Base-by-base conservation (phyloP, 1,284 basidiomycete species). In the Apiotrichum laibachii region DNA sequence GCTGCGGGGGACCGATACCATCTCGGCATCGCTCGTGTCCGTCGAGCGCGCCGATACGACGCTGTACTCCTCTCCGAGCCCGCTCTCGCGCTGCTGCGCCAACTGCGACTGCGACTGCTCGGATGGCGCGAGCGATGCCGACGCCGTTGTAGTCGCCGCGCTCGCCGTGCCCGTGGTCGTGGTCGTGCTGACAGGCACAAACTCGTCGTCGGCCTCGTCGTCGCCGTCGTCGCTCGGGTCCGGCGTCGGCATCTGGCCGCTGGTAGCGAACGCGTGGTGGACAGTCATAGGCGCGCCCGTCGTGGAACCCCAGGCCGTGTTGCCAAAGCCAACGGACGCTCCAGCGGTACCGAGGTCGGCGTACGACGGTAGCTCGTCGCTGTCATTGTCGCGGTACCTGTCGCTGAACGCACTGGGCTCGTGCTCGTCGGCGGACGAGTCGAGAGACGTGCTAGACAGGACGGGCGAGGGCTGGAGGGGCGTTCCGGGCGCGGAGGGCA, bases 291-390 rank as follows among this genome's bases (percentile, higher is more conserved):
- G 34, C 10, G 31, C 34, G 11, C 49, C n/a, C 2, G 35, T 31
- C n/a, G 47, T 16, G 16, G 40, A n/a, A n/a, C 60, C 60, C 69
- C 68, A 70, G n/a, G 68, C 67, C 34, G 66, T 70, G 56, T 71
- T 71, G 5, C 69, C 71, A 50, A 67, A 72, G 3, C 69, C 69
- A 8, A 71, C 48, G 13, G 44, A 52, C n/a, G 59, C 42, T 7
- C 65, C 63, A 0, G 59, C 55, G 2, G 55, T 21, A 1, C 34
- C 12, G 15, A 53, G 54, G 12, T 44, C 39, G 11, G n/a, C 19
- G 42, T 46, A 43, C 1, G 40, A n/a, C 59, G 61, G 18, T 37
- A 62, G 26, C 51, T 46, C 49, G 26, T 55, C 56, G 21, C 35
- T 15, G 40, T 50, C 45, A 31, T 55, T 49, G 34, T 43, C n/a